Conservation (phyloP, 148 eudicot genomes). For the Fallopia convolvulus region DNA sequence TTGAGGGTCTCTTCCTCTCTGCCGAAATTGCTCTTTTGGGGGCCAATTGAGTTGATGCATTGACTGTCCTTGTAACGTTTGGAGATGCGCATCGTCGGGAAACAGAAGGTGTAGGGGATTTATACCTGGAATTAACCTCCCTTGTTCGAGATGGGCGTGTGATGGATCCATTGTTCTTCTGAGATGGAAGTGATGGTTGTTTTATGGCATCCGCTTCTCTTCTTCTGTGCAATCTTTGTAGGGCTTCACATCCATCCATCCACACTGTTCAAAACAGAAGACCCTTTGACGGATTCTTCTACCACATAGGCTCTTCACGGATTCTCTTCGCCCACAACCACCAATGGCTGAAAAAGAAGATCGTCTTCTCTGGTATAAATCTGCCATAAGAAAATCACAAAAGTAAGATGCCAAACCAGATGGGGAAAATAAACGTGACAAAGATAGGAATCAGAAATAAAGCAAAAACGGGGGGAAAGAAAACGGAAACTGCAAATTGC, state of each 20-base stretch:
- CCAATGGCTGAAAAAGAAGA: constrained; percentile 31
- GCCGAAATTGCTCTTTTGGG: constrained; percentile 77
- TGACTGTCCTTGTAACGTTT: constrained; percentile 31
- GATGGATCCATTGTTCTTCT: constrained; percentile 51
- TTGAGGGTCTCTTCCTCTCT: constrained; percentile 66
- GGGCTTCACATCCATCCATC: constrained; percentile 74
- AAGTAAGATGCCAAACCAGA: constrained; percentile 30
- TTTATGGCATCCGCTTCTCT: constrained; percentile 46
- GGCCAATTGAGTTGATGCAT: constrained; percentile 32
- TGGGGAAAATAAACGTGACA: constrained; percentile 11
- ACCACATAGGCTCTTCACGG: constrained; percentile 19
- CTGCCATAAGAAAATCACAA: constrained; percentile 43
- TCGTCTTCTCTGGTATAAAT: constrained; percentile 51
- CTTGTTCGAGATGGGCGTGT: constrained; percentile 41
- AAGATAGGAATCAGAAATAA: constrained; percentile 17
- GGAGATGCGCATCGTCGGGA: constrained; percentile 67
- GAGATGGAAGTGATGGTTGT: constrained; percentile 40
- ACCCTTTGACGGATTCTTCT: constrained; percentile 38
- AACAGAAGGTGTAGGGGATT: constrained; percentile 48
- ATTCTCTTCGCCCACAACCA: constrained; percentile 13
- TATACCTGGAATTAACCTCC: constrained; percentile 81
- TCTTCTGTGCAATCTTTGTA: constrained; percentile 39
- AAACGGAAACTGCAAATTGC: neutral
- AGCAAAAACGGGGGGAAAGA: neutral
- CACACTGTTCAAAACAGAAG: constrained; percentile 41